Conservation (phyloP, 2,329 filamentous ascomycete genomes). For the Escovopsis sp. region DNA sequence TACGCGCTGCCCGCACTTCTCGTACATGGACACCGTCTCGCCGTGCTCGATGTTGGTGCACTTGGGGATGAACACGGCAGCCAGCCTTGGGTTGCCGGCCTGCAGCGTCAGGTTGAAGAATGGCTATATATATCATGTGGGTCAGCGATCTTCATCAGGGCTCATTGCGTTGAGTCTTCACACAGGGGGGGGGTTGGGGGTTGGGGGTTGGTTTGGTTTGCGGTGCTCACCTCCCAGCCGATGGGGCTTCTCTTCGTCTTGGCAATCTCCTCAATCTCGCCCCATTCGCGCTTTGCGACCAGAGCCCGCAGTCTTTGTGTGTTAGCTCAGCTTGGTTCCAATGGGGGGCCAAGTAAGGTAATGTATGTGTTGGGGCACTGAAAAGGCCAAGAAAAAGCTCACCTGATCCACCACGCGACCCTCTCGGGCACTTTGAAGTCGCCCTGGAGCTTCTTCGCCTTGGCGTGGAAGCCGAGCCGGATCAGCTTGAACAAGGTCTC, state of each 20-base stretch:
- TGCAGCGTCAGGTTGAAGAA: conserved; percentile 83
- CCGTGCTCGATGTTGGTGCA: conserved; percentile 56
- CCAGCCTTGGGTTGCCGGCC: conserved; percentile 80
- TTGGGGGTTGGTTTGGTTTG: too few species aligned
- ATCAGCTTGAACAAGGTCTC: conserved; percentile 87
- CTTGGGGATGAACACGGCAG: conserved; percentile 73
- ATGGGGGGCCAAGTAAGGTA: too few species aligned
- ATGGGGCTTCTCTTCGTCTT: conserved; percentile 77
- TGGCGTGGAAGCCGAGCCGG: conserved; percentile 63
- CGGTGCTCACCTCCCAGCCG: conserved; percentile 68
- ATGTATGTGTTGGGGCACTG: neutral
- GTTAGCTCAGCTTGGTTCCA: too few species aligned
- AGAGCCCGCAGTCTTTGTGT: conserved; percentile 58
- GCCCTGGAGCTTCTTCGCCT: conserved; percentile 73
- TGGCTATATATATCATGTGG: conserved; percentile 34
- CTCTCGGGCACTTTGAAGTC: conserved; percentile 92
- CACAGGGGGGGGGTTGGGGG: too few species aligned
- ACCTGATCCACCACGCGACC: conserved; percentile 72
- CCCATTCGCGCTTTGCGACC: conserved; percentile 82
- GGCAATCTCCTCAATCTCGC: conserved; percentile 74
- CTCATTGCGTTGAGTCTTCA: too few species aligned
- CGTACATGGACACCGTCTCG: conserved; percentile 79
- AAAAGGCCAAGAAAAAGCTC: conserved; percentile 13
- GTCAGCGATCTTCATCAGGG: too few species aligned
- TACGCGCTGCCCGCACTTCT: conserved; percentile 81